Conservation (phyloP, 768 basidiomycete species). For the Artomyces pyxidatus region DNA sequence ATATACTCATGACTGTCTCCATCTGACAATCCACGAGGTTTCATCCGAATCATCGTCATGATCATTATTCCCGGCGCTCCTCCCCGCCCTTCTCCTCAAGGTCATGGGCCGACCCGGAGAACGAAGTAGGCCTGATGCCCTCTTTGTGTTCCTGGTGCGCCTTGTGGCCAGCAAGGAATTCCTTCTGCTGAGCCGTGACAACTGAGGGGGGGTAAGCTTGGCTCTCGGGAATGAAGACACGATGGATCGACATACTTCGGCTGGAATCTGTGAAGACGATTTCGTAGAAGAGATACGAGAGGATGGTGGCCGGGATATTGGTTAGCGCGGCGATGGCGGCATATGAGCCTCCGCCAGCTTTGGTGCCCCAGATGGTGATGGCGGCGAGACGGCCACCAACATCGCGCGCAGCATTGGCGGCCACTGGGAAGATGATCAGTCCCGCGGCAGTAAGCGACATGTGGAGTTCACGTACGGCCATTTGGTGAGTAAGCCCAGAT, state of each 20-base stretch:
- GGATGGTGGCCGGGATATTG: conserved; percentile 18
- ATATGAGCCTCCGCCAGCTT: conserved; percentile 16
- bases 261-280: conserved; percentile 15
- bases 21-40: no score
- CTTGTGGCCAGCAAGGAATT: conserved; percentile 9
- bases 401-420: conserved; percentile 19
- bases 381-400: conserved; percentile 17
- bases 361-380: conserved; percentile 16
- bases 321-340: conserved; percentile 20
- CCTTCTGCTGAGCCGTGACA: not conserved
- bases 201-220: not conserved
- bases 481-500: conserved; percentile 17
- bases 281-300: conserved; percentile 17
- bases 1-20: no score
- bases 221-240: not conserved
- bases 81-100: not conserved
- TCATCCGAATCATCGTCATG: no score
- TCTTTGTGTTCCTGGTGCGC: not conserved
- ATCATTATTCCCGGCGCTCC: not conserved
- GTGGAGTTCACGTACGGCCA: conserved; percentile 9
- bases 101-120: not conserved
- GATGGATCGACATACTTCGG: conserved; percentile 6
- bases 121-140: not conserved
- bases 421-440: conserved; percentile 3
- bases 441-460: not conserved